These are phyloP conservation scores for Ascochyta pisi DNA, from an alignment of 2,329 filamentous ascomycete species.

Conservation along the genomic window DNA sequence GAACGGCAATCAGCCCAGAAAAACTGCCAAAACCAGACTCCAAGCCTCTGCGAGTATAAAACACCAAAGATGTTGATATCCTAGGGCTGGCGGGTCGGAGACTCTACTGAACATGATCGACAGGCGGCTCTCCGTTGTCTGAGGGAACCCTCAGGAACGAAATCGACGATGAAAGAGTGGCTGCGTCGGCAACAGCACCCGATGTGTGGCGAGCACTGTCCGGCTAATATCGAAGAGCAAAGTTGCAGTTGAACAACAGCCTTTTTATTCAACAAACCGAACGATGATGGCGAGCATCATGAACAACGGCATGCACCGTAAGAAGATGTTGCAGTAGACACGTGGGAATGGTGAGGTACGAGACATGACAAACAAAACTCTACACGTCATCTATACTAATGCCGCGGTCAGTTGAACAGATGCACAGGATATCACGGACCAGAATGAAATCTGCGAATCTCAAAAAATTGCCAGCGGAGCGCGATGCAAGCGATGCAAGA, in stretches of 20 bases:
- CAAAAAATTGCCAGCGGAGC: background rate
- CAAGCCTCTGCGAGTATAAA: background rate
- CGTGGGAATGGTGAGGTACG: background rate
- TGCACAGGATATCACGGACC: background rate
- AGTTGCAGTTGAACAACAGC: background rate
- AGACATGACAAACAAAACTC: background rate
- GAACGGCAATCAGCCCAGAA: background rate
- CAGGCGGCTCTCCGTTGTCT: background rate
- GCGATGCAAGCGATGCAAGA: background rate
- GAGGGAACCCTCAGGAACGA: background rate
- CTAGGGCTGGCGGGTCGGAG: constrained; percentile 4
- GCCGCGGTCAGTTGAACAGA: background rate
- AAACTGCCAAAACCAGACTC: background rate
- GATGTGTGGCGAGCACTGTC: background rate
- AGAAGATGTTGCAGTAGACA: background rate
- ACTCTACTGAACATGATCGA: constrained; percentile 7
- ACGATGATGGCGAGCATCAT: background rate
- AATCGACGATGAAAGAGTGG: background rate
- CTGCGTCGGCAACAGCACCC: background rate
- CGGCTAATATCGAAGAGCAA: background rate
- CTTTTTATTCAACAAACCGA: background rate
- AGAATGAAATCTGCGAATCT: background rate
- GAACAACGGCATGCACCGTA: background rate
- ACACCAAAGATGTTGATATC: background rate
- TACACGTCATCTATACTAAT: constrained; percentile 1